A percentile compares a stretch with the other conserved stretches of the same genome.
Conservation (phyloP, 352 stramenopile species). For the Phytophthora vignae region DNA sequence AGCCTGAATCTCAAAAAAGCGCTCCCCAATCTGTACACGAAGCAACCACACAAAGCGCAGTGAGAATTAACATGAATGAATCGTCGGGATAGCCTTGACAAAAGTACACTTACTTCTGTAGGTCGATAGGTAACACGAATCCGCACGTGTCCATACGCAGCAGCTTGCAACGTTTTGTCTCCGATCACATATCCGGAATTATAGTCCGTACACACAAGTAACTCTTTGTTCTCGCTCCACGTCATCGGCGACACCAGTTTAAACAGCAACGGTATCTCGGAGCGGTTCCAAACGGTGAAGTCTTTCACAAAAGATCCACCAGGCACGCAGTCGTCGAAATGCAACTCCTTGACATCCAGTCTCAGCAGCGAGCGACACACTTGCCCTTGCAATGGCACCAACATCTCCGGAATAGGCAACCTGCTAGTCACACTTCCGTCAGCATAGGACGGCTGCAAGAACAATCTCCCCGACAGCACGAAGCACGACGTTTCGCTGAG, state of each 20-base stretch:
- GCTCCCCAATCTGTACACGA: conserved; percentile 71
- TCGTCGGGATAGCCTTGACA: neutral
- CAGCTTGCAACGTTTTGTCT: conserved; percentile 82
- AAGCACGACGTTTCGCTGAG: conserved; percentile 87
- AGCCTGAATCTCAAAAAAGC: conserved; percentile 88
- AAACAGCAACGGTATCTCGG: conserved; percentile 89
- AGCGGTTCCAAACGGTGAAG: conserved; percentile 92
- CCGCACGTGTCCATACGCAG: conserved; percentile 85
- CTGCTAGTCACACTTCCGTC: conserved; percentile 32
- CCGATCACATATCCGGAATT: conserved; percentile 88
- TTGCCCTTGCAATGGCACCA: conserved; percentile 81
- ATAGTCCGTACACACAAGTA: conserved; percentile 88
- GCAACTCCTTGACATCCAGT: conserved; percentile 88
- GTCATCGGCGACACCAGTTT: conserved; percentile 81
- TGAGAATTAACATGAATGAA: conserved; percentile 19
- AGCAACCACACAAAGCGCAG: conserved; percentile 11
- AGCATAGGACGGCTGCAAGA: conserved; percentile 57
- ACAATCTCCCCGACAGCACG: conserved; percentile 68
- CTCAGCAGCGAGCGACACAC: conserved; percentile 86
- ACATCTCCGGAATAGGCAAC: conserved; percentile 63
- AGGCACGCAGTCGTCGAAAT: conserved; percentile 91
- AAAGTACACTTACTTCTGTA: conserved; percentile 57
- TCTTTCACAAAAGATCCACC: conserved; percentile 90
- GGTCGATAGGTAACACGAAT: conserved; percentile 89
- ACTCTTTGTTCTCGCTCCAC: conserved; percentile 73